Conservation (phyloP, 139 green algal genomes). For the Picochlorum sp. region DNA sequence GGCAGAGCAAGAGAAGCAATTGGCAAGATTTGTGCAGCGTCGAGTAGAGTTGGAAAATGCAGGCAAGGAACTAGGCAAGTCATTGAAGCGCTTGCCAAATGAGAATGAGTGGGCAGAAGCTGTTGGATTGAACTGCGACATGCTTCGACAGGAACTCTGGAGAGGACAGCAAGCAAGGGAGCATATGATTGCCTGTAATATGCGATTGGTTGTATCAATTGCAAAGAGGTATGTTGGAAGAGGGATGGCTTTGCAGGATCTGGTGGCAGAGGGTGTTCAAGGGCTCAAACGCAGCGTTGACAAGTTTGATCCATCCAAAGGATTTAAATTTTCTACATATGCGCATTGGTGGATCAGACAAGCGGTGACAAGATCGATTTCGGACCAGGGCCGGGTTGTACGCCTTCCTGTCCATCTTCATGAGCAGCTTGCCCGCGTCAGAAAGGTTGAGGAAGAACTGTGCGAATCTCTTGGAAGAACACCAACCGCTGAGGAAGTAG, state of each 20-base stretch:
- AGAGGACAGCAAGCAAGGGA: conserved; percentile 55
- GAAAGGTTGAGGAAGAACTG: conserved; percentile 23
- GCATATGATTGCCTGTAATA: conserved; percentile 85
- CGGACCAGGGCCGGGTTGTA: conserved; percentile 56
- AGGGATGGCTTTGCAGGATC: conserved; percentile 59
- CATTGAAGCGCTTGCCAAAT: conserved; percentile 37
- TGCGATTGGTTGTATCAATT: conserved; percentile 86
- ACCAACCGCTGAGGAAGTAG: conserved; percentile 47
- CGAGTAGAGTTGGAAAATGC: conserved; percentile 52
- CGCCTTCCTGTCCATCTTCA: conserved; percentile 76
- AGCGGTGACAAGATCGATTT: conserved; percentile 47
- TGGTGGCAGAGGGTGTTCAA: conserved; percentile 71
- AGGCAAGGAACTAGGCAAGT: conserved; percentile 21
- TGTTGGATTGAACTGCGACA: conserved; percentile 13
- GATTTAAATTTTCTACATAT: conserved; percentile 96
- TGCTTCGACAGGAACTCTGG: conserved; percentile 27
- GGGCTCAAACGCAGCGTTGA: conserved; percentile 78
- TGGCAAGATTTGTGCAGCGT: conserved; percentile 64
- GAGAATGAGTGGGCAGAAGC: conserved; percentile 46
- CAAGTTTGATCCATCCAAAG: conserved; percentile 81
- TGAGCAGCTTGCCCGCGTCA: conserved; percentile 39
- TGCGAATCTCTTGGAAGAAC: conserved; percentile 20
- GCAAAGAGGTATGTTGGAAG: conserved; percentile 69
- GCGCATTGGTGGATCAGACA: conserved; percentile 97
- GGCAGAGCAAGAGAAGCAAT: conserved; percentile 61